phyloP scores from a whole-genome alignment of 2,329 filamentous ascomycete genomes.

The Fusarium devonianum region DNA sequence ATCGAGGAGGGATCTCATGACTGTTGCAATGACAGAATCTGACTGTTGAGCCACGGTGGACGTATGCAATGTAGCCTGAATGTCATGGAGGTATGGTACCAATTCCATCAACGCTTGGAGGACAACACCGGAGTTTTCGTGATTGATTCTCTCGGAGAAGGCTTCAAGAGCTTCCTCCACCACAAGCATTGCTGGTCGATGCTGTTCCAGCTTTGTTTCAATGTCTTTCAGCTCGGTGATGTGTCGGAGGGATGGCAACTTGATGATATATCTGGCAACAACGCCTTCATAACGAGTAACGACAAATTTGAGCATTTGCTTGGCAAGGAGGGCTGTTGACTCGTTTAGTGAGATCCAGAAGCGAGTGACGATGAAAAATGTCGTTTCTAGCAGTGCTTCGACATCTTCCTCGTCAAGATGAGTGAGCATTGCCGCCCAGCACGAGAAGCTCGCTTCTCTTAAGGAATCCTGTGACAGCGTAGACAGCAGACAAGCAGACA shows the following conservation, averaged over 20 bases:
- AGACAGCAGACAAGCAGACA: slow-evolving; percentile 90
- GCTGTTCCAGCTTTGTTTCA: slow-evolving; percentile 67
- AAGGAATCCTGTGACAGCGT: slow-evolving; percentile 78
- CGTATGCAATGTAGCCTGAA: slow-evolving; percentile 81
- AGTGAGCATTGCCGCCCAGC: slow-evolving; percentile 82
- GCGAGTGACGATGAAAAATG: slow-evolving; percentile 83
- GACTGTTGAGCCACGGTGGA: slow-evolving; percentile 85
- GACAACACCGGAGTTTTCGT: slow-evolving; percentile 88
- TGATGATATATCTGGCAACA: slow-evolving; percentile 72
- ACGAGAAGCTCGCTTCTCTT: slow-evolving; percentile 79
- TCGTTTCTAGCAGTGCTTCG: slow-evolving; percentile 82
- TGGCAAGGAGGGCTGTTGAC: slow-evolving; percentile 64
- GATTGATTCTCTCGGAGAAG: slow-evolving; percentile 76
- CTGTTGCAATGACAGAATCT: slow-evolving; percentile 72
- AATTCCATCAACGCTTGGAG: slow-evolving; percentile 82
- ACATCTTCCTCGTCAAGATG: slow-evolving; percentile 81
- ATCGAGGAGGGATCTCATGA: slow-evolving; percentile 83
- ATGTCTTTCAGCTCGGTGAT: slow-evolving; percentile 74
- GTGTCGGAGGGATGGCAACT: slow-evolving; percentile 77
- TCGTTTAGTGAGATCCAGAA: slow-evolving; percentile 77
- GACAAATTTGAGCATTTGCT: slow-evolving; percentile 69
- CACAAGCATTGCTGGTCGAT: slow-evolving; percentile 59
- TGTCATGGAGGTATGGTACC: slow-evolving; percentile 70
- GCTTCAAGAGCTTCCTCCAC: slow-evolving; percentile 70
- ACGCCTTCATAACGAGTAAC: slow-evolving; percentile 67